Percentiles rank a stretch among this genome's conserved stretches.
phyloP scores from a whole-genome alignment of 352 stramenopile genomes.

The Elongisporangium senticosum region DNA sequence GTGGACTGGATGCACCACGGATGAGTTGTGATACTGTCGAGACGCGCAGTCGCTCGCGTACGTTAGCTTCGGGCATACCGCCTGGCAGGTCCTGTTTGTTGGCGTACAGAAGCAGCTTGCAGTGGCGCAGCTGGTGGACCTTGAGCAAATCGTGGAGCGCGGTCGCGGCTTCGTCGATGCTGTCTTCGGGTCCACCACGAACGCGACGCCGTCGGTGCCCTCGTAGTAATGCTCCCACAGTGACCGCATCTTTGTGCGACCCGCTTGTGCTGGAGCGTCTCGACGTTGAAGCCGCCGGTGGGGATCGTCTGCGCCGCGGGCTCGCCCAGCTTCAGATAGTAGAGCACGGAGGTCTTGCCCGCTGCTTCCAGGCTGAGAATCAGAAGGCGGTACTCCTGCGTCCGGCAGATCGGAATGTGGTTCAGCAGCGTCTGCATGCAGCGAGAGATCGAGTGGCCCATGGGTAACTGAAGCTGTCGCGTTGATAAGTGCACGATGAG shows the following conservation, averaged over 20 bases:
- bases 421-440: neutral
- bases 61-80: conserved; percentile 21
- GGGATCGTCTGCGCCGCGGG: conserved; percentile 41
- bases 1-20: neutral
- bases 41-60: neutral
- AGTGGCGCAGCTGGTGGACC: conserved; percentile 21
- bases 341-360: neutral
- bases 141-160: neutral
- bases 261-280: neutral
- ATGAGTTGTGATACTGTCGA: neutral
- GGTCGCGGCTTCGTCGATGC: neutral
- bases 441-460: neutral
- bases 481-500: no score
- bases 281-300: conserved; percentile 37
- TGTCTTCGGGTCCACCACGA: neutral
- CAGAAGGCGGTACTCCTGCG: neutral
- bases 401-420: neutral
- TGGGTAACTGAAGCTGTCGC: neutral
- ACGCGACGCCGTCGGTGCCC: neutral
- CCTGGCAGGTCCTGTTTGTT: conserved; percentile 47
- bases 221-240: neutral
- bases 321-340: neutral
- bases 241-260: neutral
- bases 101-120: conserved; percentile 31
- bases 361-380: neutral